Percentiles rank a stretch among this genome's conserved stretches.
Conservation (phyloP, 495 filamentous ascomycete genomes). For the Tuber borchii region DNA sequence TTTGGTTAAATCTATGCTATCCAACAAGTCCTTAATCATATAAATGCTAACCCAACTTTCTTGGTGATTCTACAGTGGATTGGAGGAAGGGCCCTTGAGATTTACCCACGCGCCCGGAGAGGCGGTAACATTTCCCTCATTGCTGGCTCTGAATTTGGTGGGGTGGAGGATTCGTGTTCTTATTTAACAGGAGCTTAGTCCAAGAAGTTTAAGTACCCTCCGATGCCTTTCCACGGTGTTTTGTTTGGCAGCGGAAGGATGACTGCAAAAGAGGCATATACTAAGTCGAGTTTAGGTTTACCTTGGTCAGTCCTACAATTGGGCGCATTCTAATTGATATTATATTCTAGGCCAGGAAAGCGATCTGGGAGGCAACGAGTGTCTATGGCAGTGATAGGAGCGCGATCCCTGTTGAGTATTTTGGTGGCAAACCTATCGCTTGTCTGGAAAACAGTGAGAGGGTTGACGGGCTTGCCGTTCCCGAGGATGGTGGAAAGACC, state of each 20-base stretch:
- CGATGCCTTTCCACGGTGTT: constrained; percentile 90
- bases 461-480: constrained; percentile 72
- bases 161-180: constrained; percentile 84
- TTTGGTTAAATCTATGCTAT: constrained; percentile 85
- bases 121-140: constrained; percentile 80
- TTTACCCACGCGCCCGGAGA: constrained; percentile 77
- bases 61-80: constrained; percentile 92
- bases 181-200: constrained; percentile 89
- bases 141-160: constrained; percentile 87
- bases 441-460: constrained; percentile 55
- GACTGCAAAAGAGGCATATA: constrained; percentile 96
- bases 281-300: constrained; percentile 57
- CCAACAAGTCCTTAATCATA: constrained; percentile 84
- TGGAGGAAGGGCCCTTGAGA: constrained; percentile 82
- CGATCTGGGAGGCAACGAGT: constrained; percentile 82
- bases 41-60: constrained; percentile 84
- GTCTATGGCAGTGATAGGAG: constrained; percentile 66
- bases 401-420: constrained; percentile 86
- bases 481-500: constrained; percentile 64
- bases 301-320: not conserved
- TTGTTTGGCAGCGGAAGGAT: constrained; percentile 83
- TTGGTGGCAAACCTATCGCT: constrained; percentile 72
- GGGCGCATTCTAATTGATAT: too few relatives aligned
- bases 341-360: constrained; percentile 79
- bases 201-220: constrained; percentile 72